Evolutionary conservation across 208 protist genomes (phyloP).

Genomic region (Willaertia magna): DNA sequence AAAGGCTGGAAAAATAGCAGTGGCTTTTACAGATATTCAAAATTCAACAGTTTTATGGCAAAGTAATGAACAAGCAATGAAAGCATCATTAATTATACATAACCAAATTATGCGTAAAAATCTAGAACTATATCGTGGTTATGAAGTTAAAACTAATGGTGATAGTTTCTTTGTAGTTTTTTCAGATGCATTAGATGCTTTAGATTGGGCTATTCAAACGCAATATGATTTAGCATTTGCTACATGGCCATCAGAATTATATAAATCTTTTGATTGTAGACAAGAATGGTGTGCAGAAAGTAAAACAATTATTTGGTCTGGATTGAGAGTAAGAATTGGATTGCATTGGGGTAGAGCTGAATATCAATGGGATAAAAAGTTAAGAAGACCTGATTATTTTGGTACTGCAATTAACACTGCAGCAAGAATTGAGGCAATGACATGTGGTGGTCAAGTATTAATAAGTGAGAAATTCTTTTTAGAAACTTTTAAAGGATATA

Average conservation of each 20-base stretch:
- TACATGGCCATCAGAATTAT: constrained; percentile 19
- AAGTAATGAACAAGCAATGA: constrained; percentile 45
- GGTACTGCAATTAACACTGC: constrained; percentile 20
- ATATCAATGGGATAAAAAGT: not conserved
- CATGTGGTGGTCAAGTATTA: constrained; percentile 16
- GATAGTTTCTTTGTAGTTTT: constrained; percentile 66
- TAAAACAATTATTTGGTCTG: not conserved
- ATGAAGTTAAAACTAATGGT: constrained; percentile 40
- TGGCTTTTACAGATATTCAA: constrained; percentile 63
- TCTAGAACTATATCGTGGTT: constrained; percentile 47
- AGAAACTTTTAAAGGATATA: too few species aligned
- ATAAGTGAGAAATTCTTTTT: constrained; percentile 1
- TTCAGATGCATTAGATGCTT: constrained; percentile 41
- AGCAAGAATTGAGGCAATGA: constrained; percentile 12
- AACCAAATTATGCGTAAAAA: constrained; percentile 45
- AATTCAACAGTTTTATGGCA: constrained; percentile 57
- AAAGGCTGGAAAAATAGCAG: constrained; percentile 11
- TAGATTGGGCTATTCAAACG: constrained; percentile 8
- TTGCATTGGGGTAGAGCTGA: constrained; percentile 16
- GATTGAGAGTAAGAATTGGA: constrained; percentile 22
- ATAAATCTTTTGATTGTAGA: not conserved
- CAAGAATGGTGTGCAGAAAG: not conserved
- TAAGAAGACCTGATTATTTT: constrained; percentile 22
- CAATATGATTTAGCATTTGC: constrained; percentile 15
- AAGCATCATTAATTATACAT: constrained; percentile 45